Evolutionary conservation across 345 rosid species (phyloP), one percentile per base, ranked within the genome.

Genomic region (Hypericum androsaemum): DNA sequence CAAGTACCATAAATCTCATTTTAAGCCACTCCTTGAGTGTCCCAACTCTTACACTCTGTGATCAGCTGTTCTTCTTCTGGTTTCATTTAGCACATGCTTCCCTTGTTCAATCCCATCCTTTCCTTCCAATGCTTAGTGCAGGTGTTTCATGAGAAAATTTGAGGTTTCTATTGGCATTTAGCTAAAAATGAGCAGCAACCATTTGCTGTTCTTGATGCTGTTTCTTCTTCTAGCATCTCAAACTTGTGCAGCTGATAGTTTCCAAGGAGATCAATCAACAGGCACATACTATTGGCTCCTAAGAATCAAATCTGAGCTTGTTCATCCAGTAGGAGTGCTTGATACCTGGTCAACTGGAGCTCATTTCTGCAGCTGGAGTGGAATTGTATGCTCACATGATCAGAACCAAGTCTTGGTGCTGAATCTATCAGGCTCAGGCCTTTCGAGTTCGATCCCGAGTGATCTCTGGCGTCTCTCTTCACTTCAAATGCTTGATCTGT

Each of bases 401-500:
- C 68, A 61, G 51, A 55, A 52, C 17, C 64, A 45, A 13, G 72
- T 77, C 54, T 56, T 74, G 41, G 74, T 74, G 39, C 65, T 89
- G 71, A 86, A 82, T 68, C 72, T 89, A 53, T 71, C 96, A 5
- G 53, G 70, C 59, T 73, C 79, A 7, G 74, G 66, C n/a, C 60
- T 89, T 41, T 82, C 90, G 10, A 94, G 94, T 17, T 70, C 74
- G 41, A 70, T 89, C 41, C 69, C 90, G 4, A 63, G 32, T 0
- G 68, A 75, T 51, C 53, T 83, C 17, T 50, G 70, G 53, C 69
- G 72, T 67, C 76, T 89, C 14, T 17, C 36, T 64, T 80, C 71
- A 38, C 83, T 89, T 42, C 70, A 54, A 60, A 58, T 52, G 5
- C 79, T 89, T n/a, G 97, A 89, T 68, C 53, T 89, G n/a, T 83